Evolutionary conservation across 1,284 basidiomycete species (phyloP).

Genomic region (Xerocomus minutiporus): DNA sequence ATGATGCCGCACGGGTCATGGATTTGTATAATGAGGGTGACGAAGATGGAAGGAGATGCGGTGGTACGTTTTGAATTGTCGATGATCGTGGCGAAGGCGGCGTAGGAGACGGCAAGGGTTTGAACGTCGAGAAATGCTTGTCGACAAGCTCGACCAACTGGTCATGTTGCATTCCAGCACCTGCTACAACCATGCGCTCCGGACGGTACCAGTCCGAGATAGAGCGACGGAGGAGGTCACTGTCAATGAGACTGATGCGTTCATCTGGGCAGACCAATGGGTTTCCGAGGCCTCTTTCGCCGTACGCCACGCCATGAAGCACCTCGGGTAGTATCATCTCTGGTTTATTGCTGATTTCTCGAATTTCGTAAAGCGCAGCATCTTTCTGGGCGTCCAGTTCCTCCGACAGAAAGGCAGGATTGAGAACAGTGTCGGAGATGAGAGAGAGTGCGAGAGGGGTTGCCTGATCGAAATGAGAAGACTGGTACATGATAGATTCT

Average conservation of each 20-base stretch:
- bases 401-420: conserved; percentile 72
- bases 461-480: conserved; percentile 85
- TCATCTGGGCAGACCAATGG: conserved; percentile 86
- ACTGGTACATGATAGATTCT: conserved; percentile 98
- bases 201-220: conserved; percentile 87
- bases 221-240: conserved; percentile 59
- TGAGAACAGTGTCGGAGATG: conserved; percentile 87
- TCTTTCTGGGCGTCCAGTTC: conserved; percentile 85
- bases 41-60: conserved; percentile 53
- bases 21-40: conserved; percentile 60
- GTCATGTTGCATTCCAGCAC: conserved; percentile 88
- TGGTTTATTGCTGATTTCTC: conserved; percentile 85
- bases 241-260: conserved; percentile 69
- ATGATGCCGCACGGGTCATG: conserved; percentile 66
- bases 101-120: conserved; percentile 35
- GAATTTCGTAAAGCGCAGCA: conserved; percentile 89
- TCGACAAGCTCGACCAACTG: conserved; percentile 82
- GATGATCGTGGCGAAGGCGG: conserved; percentile 33
- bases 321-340: conserved; percentile 96
- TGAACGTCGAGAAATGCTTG: conserved; percentile 78
- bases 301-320: conserved; percentile 84
- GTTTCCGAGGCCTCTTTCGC: conserved; percentile 79
- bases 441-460: conserved; percentile 82
- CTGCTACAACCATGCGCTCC: conserved; percentile 92
- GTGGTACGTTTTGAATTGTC: conserved; percentile 36